Conservation (phyloP, 768 basidiomycete genomes). For the Podaxis sp. region DNA sequence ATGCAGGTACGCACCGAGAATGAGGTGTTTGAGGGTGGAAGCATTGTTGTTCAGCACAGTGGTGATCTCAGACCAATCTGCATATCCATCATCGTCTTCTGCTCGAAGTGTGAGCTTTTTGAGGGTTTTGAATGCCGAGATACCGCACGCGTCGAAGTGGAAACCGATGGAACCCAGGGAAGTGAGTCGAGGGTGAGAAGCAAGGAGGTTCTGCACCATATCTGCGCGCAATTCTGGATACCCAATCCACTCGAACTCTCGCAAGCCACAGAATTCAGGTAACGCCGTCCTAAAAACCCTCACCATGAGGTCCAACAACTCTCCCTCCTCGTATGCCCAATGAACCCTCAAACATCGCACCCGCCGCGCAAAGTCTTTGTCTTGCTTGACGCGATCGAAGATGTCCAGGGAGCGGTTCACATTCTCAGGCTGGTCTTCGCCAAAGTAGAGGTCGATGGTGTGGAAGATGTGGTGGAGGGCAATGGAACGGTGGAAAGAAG, state of each 20-base stretch:
- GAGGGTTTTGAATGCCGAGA: slow-evolving; percentile 58
- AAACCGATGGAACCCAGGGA: slow-evolving; percentile 68
- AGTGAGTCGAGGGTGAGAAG: slow-evolving; percentile 51
- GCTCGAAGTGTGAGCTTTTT: slow-evolving; percentile 67
- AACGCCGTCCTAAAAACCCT: slow-evolving; percentile 64
- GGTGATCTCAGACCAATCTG: slow-evolving; percentile 67
- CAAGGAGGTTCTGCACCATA: slow-evolving; percentile 57
- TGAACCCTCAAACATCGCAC: slow-evolving; percentile 62
- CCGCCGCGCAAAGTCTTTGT: slow-evolving; percentile 56
- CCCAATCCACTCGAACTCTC: slow-evolving; percentile 76
- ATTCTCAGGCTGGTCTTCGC: slow-evolving; percentile 55
- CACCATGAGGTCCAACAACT: slow-evolving; percentile 61
- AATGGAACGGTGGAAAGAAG: slow-evolving; percentile 62
- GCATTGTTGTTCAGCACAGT: slow-evolving; percentile 61
- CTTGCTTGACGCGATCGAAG: slow-evolving; percentile 63
- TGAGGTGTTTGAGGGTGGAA: slow-evolving; percentile 55
- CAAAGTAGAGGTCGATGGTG: slow-evolving; percentile 66
- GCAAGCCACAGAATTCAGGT: slow-evolving; percentile 57
- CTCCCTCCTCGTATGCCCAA: slow-evolving; percentile 69
- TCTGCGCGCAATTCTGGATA: slow-evolving; percentile 70
- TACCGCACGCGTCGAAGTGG: slow-evolving; percentile 73
- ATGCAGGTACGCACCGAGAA: slow-evolving; percentile 67
- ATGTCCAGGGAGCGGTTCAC: slow-evolving; percentile 63
- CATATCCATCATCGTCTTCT: slow-evolving; percentile 70
- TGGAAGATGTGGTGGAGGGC: slow-evolving; percentile 65